Conservation (phyloP, 2,329 filamentous ascomycete species). For the Paecilomyces fulvus region DNA sequence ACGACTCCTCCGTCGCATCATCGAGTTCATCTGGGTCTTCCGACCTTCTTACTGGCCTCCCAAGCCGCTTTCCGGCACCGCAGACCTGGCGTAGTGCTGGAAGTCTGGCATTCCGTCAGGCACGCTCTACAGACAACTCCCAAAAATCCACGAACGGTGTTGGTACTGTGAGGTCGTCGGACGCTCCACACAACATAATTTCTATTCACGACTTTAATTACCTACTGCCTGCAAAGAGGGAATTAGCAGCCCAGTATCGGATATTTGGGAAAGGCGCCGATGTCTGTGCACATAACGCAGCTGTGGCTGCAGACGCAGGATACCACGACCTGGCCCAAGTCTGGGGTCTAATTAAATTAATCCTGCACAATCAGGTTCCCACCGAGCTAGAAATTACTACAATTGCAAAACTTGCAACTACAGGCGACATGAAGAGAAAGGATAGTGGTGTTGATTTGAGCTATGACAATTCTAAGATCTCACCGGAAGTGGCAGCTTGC, state of each 20-base stretch:
- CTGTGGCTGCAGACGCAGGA: constrained; percentile 63
- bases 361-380: constrained; percentile 69
- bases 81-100: constrained; percentile 43
- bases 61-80: constrained; percentile 41
- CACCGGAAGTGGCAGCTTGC: constrained; percentile 27
- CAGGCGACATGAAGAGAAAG: constrained; percentile 37
- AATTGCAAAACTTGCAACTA: constrained; percentile 53
- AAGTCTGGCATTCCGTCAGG: constrained; percentile 49
- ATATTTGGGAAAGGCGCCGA: constrained; percentile 76
- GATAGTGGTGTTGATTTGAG: constrained; percentile 26
- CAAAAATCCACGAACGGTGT: constrained; percentile 48
- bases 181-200: constrained; percentile 57
- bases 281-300: constrained; percentile 76
- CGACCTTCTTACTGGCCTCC: constrained; percentile 36
- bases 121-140: constrained; percentile 39
- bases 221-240: constrained; percentile 67
- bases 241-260: constrained; percentile 69
- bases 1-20: constrained; percentile 52
- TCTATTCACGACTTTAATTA: constrained; percentile 62
- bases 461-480: constrained; percentile 21
- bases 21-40: constrained; percentile 44
- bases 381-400: constrained; percentile 59
- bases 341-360: constrained; percentile 72
- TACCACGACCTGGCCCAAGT: constrained; percentile 66
- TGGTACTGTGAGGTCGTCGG: constrained; percentile 41